Evolutionary conservation across 306 rosid genomes (phyloP).

Genomic region (Castanea sativa): DNA sequence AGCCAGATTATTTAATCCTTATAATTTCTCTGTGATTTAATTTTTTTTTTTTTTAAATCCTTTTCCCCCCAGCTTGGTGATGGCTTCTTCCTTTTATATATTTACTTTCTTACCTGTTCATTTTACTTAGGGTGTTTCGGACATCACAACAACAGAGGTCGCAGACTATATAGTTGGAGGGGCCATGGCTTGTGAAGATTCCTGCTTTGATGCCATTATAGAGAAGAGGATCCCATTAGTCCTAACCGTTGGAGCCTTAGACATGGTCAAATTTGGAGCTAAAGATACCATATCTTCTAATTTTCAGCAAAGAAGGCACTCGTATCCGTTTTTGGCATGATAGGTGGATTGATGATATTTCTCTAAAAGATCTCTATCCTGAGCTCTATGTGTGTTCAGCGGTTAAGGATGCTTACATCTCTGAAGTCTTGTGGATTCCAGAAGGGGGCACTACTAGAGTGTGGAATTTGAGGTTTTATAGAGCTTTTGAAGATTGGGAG

Average conservation of each 20-base stretch:
- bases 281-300: constrained; percentile 65
- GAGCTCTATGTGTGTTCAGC: no score
- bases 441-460: no score
- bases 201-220: constrained; percentile 72
- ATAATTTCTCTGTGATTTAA: not conserved
- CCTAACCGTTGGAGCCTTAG: constrained; percentile 82
- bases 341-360: no score
- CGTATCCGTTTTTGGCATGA: no score
- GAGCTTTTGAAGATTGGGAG: no score
- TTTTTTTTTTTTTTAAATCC: constrained; percentile 13
- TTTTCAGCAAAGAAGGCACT: constrained; percentile 66
- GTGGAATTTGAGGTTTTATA: no score
- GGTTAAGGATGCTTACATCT: no score
- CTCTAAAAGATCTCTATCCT: no score
- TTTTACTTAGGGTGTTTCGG: constrained; percentile 66
- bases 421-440: no score
- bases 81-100: constrained; percentile 14
- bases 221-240: constrained; percentile 74
- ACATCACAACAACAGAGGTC: constrained; percentile 89
- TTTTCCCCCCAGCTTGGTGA: constrained; percentile 1
- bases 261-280: constrained; percentile 89
- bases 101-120: constrained; percentile 1
- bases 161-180: constrained; percentile 84
- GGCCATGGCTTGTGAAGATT: constrained; percentile 81
- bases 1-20: not conserved